Evolutionary conservation across 257 asterid species (phyloP), one percentile per base, ranked within the genome.

Genomic region (Penstemon eatonii): DNA sequence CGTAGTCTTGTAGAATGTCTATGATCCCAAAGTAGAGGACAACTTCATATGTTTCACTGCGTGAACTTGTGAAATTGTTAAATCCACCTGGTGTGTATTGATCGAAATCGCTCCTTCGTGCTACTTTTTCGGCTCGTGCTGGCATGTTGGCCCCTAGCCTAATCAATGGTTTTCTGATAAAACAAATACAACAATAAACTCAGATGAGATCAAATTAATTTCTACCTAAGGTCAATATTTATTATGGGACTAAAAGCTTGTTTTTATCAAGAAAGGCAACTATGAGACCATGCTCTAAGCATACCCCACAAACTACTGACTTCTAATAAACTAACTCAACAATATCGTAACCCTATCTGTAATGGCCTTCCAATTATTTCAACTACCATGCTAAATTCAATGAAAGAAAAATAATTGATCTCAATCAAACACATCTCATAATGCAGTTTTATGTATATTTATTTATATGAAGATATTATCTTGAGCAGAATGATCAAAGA

Each of bases 121-220:
- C 88, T 58, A 87, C 77, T 51, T 85, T 84, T 76, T 90, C 92
- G 18, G 91, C 97, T 66, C 99, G 81, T 4, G 99, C 99, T 18
- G 99, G 99, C 99, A 90, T 87, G 89, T 93, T 93, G 3, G 96
- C 94, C 11, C 99, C 99, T 19, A 93, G 79, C 69, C 86, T 71
- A 59, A 93, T 93, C 76, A 85, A 74, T 1, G 97, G 96, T 73
- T 87, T 90, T 89, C 98, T 93, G 82, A 60, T 44, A 38, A 63
- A 65, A 5, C 53, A 67, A 63, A 56, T 13, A 44, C 12, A 69
- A 69, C 11, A 8, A 47, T 19, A 43, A 47, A 45, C 46, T 78
- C 58, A 62, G 64, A 55, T 0, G 43, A 40, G 15, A 39, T n/a
- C 5, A 39, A 38, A 4, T 58, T 58, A 41, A 10, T 41, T 9